Evolutionary conservation across 2,329 filamentous ascomycete species (phyloP), one percentile per base, ranked within the genome.

Genomic region (Thelonectria olida): DNA sequence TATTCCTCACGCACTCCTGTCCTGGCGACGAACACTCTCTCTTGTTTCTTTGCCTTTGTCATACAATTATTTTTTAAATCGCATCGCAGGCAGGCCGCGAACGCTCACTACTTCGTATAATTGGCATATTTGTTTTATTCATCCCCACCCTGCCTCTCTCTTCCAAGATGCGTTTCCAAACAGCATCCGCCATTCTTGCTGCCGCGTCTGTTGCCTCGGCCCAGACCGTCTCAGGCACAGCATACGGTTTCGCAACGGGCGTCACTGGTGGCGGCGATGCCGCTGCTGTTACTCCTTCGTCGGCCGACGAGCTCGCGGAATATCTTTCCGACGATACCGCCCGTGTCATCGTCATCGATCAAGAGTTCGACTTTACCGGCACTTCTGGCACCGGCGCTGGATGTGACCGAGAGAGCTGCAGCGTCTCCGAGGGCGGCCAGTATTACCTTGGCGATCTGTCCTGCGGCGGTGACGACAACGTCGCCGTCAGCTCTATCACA

Each of bases 251-350:
- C 20, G 73, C 73, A 10, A 63, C 65, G 2, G 72, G 83, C 36
- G 81, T 83, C 2, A 86, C 84, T 27, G 84, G 84, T 47, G 84
- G 84, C 66, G 83, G 83, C 25, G 75, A 67, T 54, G 82, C 82
- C 12, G 73, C 79, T 15, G 76, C 82, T 5, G 65, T 63, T 1
- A 78, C 79, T 45, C 83, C 83, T n/a, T 73, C 72, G 13, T 78
- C 77, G 25, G 81, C 75, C 20, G 77, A 75, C 15, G 78, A 87
- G 75, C 80, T 85, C 59, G 66, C 74, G 2, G 28, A 67, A 12
- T 68, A 58, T 54, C 65, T 73, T 4, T 62, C 68, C n/a, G 71
- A 73, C n/a, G 71, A 73, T 5, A 67, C 65, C 2, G 64, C 69
- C 2, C 64, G 70, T 17, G 64, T 65, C 12, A 72, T 73, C 9